phyloP scores from a whole-genome alignment of 2,329 filamentous ascomycete genomes.

The Aspergillus texensis region DNA sequence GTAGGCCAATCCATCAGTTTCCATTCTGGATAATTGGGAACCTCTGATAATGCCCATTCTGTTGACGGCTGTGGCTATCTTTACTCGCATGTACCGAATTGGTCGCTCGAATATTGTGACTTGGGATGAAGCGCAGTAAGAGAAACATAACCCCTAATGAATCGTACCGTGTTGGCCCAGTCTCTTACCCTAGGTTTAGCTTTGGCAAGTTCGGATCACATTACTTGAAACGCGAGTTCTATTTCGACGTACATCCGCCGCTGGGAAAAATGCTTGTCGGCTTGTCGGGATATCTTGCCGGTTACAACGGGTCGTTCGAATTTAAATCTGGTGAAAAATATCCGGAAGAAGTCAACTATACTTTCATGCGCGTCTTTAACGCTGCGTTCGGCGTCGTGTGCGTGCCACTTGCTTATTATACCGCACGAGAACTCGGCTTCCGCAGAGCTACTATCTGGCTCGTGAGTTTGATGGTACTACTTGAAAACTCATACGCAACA shows the following conservation, averaged over 20 bases:
- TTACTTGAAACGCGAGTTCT: conserved; percentile 98
- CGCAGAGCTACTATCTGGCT: conserved; percentile 89
- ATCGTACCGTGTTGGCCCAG: not conserved
- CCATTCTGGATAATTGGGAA: conserved; percentile 60
- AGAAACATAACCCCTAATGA: not conserved
- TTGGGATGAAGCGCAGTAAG: conserved; percentile 76
- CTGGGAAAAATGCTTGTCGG: conserved; percentile 98
- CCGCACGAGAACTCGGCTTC: conserved; percentile 86
- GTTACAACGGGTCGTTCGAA: conserved; percentile 98
- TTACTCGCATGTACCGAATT: conserved; percentile 70
- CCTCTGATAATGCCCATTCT: conserved; percentile 65
- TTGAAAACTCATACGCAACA: conserved; percentile 98
- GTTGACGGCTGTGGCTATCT: conserved; percentile 65
- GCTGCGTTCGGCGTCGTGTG: conserved; percentile 90
- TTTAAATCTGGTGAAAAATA: conserved; percentile 99
- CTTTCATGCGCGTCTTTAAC: conserved; percentile 98
- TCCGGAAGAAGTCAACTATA: conserved; percentile 90
- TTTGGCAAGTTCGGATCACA: conserved; percentile 90
- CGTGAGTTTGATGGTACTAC: conserved; percentile 93
- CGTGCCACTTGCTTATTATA: conserved; percentile 92
- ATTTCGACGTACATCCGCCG: conserved; percentile 96
- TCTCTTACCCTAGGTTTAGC: conserved; percentile 27
- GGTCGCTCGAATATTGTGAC: conserved; percentile 71
- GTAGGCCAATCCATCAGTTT: conserved; percentile 40
- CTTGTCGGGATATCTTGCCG: conserved; percentile 90